These are phyloP conservation scores for Nitzschia sp. DNA, from an alignment of 108 stramenopile genomes.

Conservation along the genomic window DNA sequence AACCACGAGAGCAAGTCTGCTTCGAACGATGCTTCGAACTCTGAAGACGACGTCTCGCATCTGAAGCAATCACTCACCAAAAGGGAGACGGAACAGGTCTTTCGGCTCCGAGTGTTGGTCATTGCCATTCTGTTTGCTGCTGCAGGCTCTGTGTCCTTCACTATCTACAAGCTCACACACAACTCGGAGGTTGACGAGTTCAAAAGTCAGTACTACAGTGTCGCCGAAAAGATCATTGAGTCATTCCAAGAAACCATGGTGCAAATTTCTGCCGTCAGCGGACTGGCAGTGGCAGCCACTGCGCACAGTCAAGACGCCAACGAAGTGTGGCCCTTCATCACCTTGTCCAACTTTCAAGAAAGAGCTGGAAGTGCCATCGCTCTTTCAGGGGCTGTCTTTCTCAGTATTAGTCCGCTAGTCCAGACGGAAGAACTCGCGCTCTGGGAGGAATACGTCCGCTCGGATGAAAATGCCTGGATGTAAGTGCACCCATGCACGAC, in stretches of 20 bases:
- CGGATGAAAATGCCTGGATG: conserved; percentile 18
- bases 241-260: conserved; percentile 12
- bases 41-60: conserved; percentile 1
- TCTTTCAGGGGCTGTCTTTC: conserved; percentile 13
- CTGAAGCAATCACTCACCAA: conserved; percentile 13
- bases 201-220: conserved; percentile 5
- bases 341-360: conserved; percentile 19
- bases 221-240: conserved; percentile 16
- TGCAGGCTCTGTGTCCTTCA: neutral
- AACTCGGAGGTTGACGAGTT: conserved; percentile 13
- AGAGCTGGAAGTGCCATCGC: conserved; percentile 5
- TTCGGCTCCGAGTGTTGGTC: conserved; percentile 15
- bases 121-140: conserved; percentile 6
- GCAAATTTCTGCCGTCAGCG: conserved; percentile 8
- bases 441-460: conserved; percentile 14
- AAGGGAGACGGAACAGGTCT: conserved; percentile 11
- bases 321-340: conserved; percentile 9
- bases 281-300: conserved; percentile 1
- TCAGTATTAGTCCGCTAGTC: conserved; percentile 10
- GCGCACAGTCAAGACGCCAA: neutral
- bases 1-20: neutral
- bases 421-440: neutral
- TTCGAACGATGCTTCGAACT: neutral
- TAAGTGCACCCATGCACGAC: conserved; percentile 1
- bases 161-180: conserved; percentile 6